Evolutionary conservation across 164 flowering plant genomes (phyloP), one percentile per base, ranked within the genome.

Genomic region (Vitis amurensis): DNA sequence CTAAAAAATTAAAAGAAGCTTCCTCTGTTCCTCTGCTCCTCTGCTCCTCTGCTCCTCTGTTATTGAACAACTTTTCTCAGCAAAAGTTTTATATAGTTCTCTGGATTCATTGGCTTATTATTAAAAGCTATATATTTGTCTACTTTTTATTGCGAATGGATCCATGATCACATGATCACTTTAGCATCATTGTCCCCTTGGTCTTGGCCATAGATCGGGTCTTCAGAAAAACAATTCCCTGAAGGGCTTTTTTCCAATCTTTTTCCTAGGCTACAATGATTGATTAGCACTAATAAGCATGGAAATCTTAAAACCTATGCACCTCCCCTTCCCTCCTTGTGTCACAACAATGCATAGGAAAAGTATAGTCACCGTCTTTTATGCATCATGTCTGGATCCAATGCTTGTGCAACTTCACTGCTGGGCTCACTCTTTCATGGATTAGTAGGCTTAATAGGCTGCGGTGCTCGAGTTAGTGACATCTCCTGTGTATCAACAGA

Each of bases 391-490:
- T 37, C 44, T 37, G 44, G 44, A 37, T 37, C 44, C 44, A 31
- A 37, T 37, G 44, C 44, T 23, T 23, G 27, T 23, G 2, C 2
- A 23, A 23, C 27, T 23, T 23, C 27, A 23, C 27, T 23, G 27
- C 27, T 23, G 27, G 27, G 27, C 27, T 37, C 44, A 16, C 29
- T 19, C 15, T 59, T 27, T 59, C 12, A 50, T 31, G 44, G 52
- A 19, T 57, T 16, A 10, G 17, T 59, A 12, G 47, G 44, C 4
- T 11, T 64, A 50, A 50, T 64, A 55, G 67, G 57, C 1, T 51
- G 57, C 17, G 44, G 47, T 63, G 66, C 66, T 63, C 66, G 57
- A 64, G 67, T 64, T 50, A 63, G 44, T 50, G 66, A 47, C 53
- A 49, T 63, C 1, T 27, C 19, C 30, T 59, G 44, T 13, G 31